Percentiles rank a stretch among this genome's conserved stretches.
These are phyloP conservation scores for Boletellus sp. DNA, from an alignment of 768 basidiomycete species.

Conservation along the genomic window DNA sequence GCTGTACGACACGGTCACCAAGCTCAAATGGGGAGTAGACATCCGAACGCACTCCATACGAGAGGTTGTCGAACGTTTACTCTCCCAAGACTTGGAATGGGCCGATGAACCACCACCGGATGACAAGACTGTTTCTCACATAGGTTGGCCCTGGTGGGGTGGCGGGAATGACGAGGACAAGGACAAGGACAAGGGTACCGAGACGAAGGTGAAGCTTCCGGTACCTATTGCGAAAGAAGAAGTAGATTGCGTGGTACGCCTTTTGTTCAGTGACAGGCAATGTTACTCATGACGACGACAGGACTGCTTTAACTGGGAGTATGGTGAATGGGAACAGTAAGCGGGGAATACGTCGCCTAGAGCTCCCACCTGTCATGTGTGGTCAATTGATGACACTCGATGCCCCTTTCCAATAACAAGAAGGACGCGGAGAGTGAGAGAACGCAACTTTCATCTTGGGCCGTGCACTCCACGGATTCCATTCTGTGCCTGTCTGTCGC, in stretches of 20 bases:
- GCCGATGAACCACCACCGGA: slow-evolving; percentile 24
- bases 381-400: background rate
- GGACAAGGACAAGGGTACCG: slow-evolving; percentile 21
- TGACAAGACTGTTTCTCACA: background rate
- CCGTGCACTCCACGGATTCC: no score
- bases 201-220: slow-evolving; percentile 24
- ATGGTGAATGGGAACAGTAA: slow-evolving; percentile 37
- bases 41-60: slow-evolving; percentile 67
- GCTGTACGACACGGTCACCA: slow-evolving; percentile 81
- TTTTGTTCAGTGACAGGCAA: background rate
- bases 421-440: no score
- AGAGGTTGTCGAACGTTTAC: slow-evolving; percentile 64
- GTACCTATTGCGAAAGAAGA: slow-evolving; percentile 52
- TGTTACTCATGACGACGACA: slow-evolving; percentile 22
- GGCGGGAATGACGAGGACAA: slow-evolving; percentile 32
- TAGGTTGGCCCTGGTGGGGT: slow-evolving; percentile 28
- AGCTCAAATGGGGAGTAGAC: slow-evolving; percentile 76
- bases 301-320: slow-evolving; percentile 79
- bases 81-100: slow-evolving; percentile 55
- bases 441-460: no score
- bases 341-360: background rate
- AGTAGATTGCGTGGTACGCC: slow-evolving; percentile 59
- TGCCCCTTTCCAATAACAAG: no score
- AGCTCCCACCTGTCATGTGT: background rate
- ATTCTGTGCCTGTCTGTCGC: no score